Percentiles rank a stretch among this genome's conserved stretches.
Evolutionary conservation across 805 yeast species (phyloP).

Genomic region (Saturnispora halmiae): DNA sequence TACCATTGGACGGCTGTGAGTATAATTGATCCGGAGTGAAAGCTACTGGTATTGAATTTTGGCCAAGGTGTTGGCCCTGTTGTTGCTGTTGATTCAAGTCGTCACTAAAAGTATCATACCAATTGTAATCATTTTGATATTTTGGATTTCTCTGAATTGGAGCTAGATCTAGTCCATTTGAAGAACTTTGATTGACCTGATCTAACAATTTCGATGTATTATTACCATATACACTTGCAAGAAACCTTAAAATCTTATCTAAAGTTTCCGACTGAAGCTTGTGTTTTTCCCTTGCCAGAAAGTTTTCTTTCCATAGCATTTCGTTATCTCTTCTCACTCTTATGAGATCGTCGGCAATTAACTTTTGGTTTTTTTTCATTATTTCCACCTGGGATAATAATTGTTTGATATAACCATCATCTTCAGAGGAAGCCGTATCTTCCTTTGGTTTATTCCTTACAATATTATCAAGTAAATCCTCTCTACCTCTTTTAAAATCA

Average conservation of each 20-base stretch:
- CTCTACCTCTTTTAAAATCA: slow-evolving; percentile 64
- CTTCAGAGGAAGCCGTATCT: slow-evolving; percentile 33
- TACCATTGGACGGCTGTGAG: background rate
- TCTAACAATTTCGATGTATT: slow-evolving; percentile 37
- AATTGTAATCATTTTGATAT: slow-evolving; percentile 1
- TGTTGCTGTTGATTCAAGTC: background rate
- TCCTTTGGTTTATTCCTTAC: slow-evolving; percentile 57
- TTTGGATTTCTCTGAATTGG: slow-evolving; percentile 4
- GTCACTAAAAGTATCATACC: background rate
- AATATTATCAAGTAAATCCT: slow-evolving; percentile 77
- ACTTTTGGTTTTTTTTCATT: slow-evolving; percentile 67
- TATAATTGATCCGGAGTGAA: background rate
- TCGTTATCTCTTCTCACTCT: slow-evolving; percentile 84
- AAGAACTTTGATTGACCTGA: slow-evolving; percentile 12
- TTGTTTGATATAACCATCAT: slow-evolving; percentile 37
- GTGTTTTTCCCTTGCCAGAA: slow-evolving; percentile 73
- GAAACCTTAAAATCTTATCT: slow-evolving; percentile 76
- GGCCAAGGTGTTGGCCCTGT: slow-evolving; percentile 10
- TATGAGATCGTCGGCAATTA: slow-evolving; percentile 75
- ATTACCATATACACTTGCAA: slow-evolving; percentile 73
- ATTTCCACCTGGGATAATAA: slow-evolving; percentile 64
- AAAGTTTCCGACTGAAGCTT: slow-evolving; percentile 79
- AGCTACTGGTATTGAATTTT: background rate
- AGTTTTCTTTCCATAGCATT: slow-evolving; percentile 84
- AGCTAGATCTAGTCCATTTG: slow-evolving; percentile 1